Evolutionary conservation across 495 filamentous ascomycete genomes (phyloP).

Genomic region (Gamarada debralockiae): DNA sequence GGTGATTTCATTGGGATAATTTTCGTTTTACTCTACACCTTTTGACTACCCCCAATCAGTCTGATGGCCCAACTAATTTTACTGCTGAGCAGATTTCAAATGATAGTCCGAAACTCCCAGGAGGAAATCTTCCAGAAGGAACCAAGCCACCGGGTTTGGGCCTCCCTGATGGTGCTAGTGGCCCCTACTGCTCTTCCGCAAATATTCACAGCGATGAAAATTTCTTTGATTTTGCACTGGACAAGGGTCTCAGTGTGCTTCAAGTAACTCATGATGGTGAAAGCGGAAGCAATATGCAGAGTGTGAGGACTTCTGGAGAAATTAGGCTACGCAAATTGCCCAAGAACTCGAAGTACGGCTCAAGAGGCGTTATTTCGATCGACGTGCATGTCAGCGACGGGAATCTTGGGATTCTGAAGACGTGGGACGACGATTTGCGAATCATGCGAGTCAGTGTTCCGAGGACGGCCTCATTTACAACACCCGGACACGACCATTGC

Average conservation of each 20-base stretch:
- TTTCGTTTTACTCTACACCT: too few relatives aligned
- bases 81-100: too few relatives aligned
- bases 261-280: slow-evolving; percentile 12
- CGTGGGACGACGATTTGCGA: slow-evolving; percentile 13
- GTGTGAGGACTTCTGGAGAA: slow-evolving; percentile 16
- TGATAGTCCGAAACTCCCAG: not conserved
- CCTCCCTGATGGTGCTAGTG: slow-evolving; percentile 6
- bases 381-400: slow-evolving; percentile 18
- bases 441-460: slow-evolving; percentile 18
- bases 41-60: too few relatives aligned
- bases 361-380: slow-evolving; percentile 11
- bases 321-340: slow-evolving; percentile 12
- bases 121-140: not conserved
- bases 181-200: slow-evolving; percentile 16
- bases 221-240: slow-evolving; percentile 11
- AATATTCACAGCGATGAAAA: slow-evolving; percentile 1
- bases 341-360: slow-evolving; percentile 14
- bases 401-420: slow-evolving; percentile 2
- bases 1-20: too few relatives aligned
- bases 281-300: not conserved
- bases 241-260: slow-evolving; percentile 4
- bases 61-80: too few relatives aligned
- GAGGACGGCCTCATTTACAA: slow-evolving; percentile 6
- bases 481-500: slow-evolving; percentile 8
- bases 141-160: not conserved